Evolutionary conservation across 495 filamentous ascomycete species (phyloP).

Genomic region (Bombardia bombarda): DNA sequence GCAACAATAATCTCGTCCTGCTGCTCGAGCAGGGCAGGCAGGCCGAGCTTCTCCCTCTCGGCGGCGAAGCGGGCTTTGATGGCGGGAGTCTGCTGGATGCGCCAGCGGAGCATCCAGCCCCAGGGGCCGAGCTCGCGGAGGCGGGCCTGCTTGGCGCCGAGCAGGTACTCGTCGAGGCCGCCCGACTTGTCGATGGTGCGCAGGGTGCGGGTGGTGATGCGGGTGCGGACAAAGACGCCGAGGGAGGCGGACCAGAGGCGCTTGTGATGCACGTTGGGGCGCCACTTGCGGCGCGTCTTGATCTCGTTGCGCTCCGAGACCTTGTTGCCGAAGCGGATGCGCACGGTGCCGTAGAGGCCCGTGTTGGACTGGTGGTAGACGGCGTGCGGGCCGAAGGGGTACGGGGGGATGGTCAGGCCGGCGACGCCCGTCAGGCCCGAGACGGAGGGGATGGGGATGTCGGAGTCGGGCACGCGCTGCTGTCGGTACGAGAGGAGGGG

Average conservation of each 20-base stretch:
- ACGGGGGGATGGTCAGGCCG: constrained; percentile 50
- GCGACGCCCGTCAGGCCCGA: constrained; percentile 13
- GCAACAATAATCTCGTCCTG: neutral
- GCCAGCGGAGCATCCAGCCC: constrained; percentile 83
- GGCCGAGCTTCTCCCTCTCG: constrained; percentile 40
- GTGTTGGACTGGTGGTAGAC: constrained; percentile 82
- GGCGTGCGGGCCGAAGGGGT: constrained; percentile 73
- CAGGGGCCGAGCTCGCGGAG: constrained; percentile 78
- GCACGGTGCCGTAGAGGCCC: constrained; percentile 71
- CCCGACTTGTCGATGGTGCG: constrained; percentile 82
- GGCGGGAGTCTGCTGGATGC: constrained; percentile 64
- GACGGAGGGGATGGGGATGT: constrained; percentile 17
- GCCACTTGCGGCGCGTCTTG: constrained; percentile 82
- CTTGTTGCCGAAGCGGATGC: constrained; percentile 86
- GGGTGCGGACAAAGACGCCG: constrained; percentile 55
- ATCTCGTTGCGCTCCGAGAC: constrained; percentile 67
- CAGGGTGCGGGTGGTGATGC: constrained; percentile 68
- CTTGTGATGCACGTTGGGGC: constrained; percentile 77
- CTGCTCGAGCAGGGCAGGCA: constrained; percentile 24
- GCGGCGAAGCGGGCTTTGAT: constrained; percentile 51
- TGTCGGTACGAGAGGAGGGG: constrained; percentile 16
- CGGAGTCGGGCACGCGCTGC: constrained; percentile 15
- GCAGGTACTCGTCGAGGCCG: constrained; percentile 83
- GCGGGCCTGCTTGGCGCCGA: constrained; percentile 62
- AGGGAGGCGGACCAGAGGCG: constrained; percentile 64